Evolutionary conservation across 805 yeast species (phyloP).

Genomic region (Hanseniaspora mollemarum): DNA sequence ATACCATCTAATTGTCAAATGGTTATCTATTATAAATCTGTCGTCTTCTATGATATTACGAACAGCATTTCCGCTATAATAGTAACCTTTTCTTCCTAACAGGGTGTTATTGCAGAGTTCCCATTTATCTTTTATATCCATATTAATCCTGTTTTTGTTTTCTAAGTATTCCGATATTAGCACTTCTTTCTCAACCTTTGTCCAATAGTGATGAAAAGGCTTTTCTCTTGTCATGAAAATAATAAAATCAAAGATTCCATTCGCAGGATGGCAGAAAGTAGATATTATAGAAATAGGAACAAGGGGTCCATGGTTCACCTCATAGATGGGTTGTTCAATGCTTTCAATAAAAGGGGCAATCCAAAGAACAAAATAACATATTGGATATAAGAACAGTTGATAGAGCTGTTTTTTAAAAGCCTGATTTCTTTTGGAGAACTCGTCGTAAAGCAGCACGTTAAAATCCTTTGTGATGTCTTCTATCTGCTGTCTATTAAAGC

Average conservation of each 20-base stretch:
- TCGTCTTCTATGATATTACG: conserved; percentile 26
- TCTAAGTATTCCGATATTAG: conserved; percentile 22
- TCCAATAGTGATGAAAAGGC: conserved; percentile 55
- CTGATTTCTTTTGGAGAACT: conserved; percentile 50
- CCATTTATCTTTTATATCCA: conserved; percentile 17
- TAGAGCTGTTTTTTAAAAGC: conserved; percentile 68
- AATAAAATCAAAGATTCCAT: conserved; percentile 62
- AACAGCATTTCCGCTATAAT: conserved; percentile 24
- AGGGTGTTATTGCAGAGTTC: conserved; percentile 23
- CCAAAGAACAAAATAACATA: conserved; percentile 74
- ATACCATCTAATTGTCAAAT: conserved; percentile 23
- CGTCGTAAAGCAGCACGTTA: conserved; percentile 40
- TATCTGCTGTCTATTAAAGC: conserved; percentile 18
- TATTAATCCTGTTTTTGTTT: conserved; percentile 19
- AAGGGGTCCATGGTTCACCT: conserved; percentile 39
- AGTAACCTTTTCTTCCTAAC: conserved; percentile 28
- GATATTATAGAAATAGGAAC: conserved; percentile 55
- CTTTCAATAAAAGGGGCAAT: conserved; percentile 63
- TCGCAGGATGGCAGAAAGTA: conserved; percentile 71
- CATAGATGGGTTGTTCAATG: conserved; percentile 43
- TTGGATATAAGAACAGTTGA: conserved; percentile 71
- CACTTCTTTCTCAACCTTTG: conserved; percentile 20
- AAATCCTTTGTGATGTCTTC: conserved; percentile 37
- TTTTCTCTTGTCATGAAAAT: conserved; percentile 69
- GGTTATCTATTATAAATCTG: conserved; percentile 17